Conservation (phyloP, 257 asterid genomes). For the Paraleonurus japonicus region DNA sequence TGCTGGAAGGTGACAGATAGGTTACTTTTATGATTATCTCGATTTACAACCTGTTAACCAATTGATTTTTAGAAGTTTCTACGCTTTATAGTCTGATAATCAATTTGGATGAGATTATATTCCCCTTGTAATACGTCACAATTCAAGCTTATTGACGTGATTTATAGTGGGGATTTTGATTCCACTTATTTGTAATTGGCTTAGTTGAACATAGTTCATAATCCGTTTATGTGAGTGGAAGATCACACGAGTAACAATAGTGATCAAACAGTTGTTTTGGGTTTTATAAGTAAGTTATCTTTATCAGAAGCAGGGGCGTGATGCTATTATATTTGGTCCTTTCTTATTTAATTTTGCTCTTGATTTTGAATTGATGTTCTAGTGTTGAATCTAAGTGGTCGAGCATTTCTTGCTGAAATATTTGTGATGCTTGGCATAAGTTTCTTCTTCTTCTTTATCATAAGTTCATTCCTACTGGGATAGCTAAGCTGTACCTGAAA, state of each 20-base stretch:
- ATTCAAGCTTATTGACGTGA: neutral
- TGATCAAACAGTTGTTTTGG: neutral
- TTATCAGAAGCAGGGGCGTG: neutral
- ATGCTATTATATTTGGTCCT: neutral
- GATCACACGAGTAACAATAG: neutral
- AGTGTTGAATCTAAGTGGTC: neutral
- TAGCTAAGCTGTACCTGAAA: constrained; percentile 3
- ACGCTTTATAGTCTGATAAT: neutral
- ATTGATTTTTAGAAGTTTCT: neutral
- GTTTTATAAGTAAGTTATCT: neutral
- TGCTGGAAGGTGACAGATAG: constrained; percentile 81
- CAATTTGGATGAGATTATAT: neutral
- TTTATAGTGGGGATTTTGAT: neutral
- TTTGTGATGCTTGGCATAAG: neutral
- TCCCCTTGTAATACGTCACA: neutral
- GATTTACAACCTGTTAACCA: neutral
- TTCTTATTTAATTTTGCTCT: neutral
- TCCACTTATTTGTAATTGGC: neutral
- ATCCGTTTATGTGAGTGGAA: constrained; percentile 4
- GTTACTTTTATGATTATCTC: neutral
- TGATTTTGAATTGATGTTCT: neutral
- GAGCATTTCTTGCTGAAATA: constrained; percentile 19
- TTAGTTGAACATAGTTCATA: neutral
- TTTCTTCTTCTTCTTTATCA: neutral
- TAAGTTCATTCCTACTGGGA: neutral